phyloP scores from a whole-genome alignment of 108 stramenopile genomes.

The Stephanodiscus triporus region DNA sequence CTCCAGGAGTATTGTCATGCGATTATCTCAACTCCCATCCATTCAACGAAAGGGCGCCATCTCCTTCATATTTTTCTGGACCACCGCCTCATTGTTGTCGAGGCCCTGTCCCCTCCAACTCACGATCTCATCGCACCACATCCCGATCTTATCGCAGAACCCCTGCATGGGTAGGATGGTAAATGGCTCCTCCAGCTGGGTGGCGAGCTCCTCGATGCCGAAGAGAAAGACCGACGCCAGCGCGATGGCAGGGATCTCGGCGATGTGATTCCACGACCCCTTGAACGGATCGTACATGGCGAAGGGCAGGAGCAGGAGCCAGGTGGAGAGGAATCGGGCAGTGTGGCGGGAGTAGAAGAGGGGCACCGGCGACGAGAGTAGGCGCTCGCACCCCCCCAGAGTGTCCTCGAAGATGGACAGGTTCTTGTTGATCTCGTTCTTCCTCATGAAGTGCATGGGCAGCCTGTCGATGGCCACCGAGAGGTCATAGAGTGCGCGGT shows the following conservation, averaged over 20 bases:
- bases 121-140: constrained; percentile 41
- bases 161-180: constrained; percentile 86
- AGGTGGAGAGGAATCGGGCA: constrained; percentile 77
- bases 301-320: constrained; percentile 77
- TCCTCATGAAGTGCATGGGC: constrained; percentile 80
- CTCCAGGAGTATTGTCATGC: neutral
- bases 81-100: constrained; percentile 3
- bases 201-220: constrained; percentile 87
- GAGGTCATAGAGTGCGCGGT: constrained; percentile 74
- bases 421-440: constrained; percentile 70
- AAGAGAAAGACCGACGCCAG: constrained; percentile 70
- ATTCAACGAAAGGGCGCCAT: constrained; percentile 8
- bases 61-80: neutral
- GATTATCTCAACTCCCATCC: no score
- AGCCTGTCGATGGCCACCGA: constrained; percentile 73
- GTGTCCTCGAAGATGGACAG: constrained; percentile 79
- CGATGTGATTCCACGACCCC: constrained; percentile 75
- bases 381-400: constrained; percentile 66
- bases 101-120: constrained; percentile 44
- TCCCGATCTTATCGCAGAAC: constrained; percentile 75
- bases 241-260: constrained; percentile 71
- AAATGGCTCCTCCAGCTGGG: constrained; percentile 88
- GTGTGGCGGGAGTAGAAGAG: constrained; percentile 78
- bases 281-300: constrained; percentile 76
- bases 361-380: constrained; percentile 73